phyloP scores from a whole-genome alignment of 1,284 basidiomycete genomes.

The Mycosarcoma maydis region DNA sequence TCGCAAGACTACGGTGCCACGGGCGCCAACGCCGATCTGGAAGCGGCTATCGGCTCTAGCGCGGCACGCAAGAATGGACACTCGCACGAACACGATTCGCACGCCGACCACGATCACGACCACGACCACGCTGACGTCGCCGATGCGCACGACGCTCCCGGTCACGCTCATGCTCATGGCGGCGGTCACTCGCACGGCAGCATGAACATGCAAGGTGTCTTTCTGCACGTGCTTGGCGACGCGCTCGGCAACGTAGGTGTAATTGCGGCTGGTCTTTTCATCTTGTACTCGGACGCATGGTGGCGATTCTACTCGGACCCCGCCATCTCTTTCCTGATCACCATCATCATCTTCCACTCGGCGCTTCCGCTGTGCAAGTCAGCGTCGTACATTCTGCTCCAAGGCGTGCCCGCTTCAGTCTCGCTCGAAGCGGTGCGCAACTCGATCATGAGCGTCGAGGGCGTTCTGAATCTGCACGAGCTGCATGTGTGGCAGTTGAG shows the following conservation, averaged over 20 bases:
- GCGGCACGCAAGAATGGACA: constrained; percentile 52
- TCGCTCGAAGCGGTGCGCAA: constrained; percentile 85
- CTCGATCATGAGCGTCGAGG: constrained; percentile 81
- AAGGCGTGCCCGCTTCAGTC: constrained; percentile 89
- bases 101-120: constrained; percentile 43
- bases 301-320: constrained; percentile 87
- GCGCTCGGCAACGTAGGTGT: constrained; percentile 95
- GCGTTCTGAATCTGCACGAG: constrained; percentile 86
- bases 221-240: constrained; percentile 95
- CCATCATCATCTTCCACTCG: constrained; percentile 94
- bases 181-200: constrained; percentile 71
- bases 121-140: constrained; percentile 45
- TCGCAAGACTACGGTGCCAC: constrained; percentile 41
- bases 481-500: constrained; percentile 96
- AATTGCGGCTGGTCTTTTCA: constrained; percentile 84
- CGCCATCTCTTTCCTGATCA: constrained; percentile 90
- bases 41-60: constrained; percentile 26
- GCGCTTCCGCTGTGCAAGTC: constrained; percentile 92
- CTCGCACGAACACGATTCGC: constrained; percentile 20
- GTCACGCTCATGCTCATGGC: constrained; percentile 73
- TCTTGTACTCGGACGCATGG: constrained; percentile 55
- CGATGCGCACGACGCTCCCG: constrained; percentile 56
- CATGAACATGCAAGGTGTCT: constrained; percentile 97
- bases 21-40: constrained; percentile 41
- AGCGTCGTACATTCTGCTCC: constrained; percentile 94